Base-by-base conservation (phyloP, 23 red algal species). In the Agarophyton chilense region DNA sequence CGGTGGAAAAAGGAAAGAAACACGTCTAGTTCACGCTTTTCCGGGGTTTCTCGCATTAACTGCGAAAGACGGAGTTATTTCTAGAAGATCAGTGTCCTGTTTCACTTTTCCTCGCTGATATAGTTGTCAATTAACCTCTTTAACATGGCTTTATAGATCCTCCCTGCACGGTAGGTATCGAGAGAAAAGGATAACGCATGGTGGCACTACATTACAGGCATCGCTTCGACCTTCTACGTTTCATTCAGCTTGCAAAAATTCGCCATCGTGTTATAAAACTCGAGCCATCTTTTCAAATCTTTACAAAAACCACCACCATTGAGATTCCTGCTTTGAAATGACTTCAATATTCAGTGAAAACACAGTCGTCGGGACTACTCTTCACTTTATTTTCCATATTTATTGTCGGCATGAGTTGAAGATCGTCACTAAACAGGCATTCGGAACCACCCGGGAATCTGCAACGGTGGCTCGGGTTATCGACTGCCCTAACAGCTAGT, bases 71-170 rank as follows among this genome's bases (percentile, higher is more conserved):
- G 47, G 21, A 82, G 21, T 14, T 47, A 84, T 35, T 84, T 56
- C 40, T 57, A 84, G 8, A 22, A 8, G 29, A 71, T 66, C 18
- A 84, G 42, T 19, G 63, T 66, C 2, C 80, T n/a, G 13, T 66
- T 84, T 29, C 26, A 21, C 39, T 84, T 2, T 41, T 84, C 80
- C 12, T 66, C 53, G 68, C 80, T 84, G 56, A 70, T 70, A 60
- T 84, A 84, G n/a, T 51, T 51, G 19, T 84, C 10, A 24, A 47
- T 66, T 24, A 66, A 7, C 29, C 19, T n/a, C 52, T 84, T 11
- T 70, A 66, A 29, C 5, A 60, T 60, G n/a, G 67, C 58, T 53
- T 66, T 32, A 32, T 84, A 68, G 1, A 10, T 50, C 28, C 43
- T 19, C 13, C 58, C 58, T 16, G 28, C 22, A 68, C 25, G 39